Conservation (phyloP, 2,329 filamentous ascomycete genomes). For the Chaetomium globosum region DNA sequence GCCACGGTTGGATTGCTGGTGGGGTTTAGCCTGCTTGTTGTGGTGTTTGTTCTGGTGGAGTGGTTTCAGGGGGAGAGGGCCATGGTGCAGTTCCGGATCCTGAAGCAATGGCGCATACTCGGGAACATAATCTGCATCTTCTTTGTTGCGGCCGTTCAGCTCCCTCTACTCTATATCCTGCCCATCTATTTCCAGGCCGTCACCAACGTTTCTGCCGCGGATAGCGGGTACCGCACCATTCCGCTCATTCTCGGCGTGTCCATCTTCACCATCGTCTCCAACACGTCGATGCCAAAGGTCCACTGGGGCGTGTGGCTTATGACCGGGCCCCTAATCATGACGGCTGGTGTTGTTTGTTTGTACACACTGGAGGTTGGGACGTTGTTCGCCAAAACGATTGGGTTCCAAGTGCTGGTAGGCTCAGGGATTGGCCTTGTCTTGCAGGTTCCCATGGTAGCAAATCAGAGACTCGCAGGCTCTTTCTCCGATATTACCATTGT, state of each 20-base stretch:
- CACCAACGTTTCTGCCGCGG: not conserved
- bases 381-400: not conserved
- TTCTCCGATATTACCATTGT: not conserved
- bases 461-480: not conserved
- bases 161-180: constrained; percentile 1
- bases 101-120: not conserved
- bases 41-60: not conserved
- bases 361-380: not conserved
- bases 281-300: constrained; percentile 5
- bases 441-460: constrained; percentile 5
- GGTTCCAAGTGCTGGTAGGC: not conserved
- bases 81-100: constrained; percentile 8
- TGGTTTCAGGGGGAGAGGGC: constrained; percentile 1
- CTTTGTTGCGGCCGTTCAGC: not conserved
- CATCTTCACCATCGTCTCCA: not conserved
- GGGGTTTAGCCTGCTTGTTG: constrained; percentile 1
- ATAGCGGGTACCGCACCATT: constrained; percentile 1
- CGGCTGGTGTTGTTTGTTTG: not conserved
- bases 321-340: not conserved
- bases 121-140: constrained; percentile 6
- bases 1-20: not conserved
- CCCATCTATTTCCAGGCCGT: constrained; percentile 3
- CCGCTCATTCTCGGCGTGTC: constrained; percentile 4
- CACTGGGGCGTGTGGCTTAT: constrained; percentile 6
- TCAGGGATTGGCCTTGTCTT: constrained; percentile 2